These are phyloP conservation scores for Penicillium sp. DNA, from an alignment of 2,329 filamentous ascomycete genomes.

Conservation along the genomic window DNA sequence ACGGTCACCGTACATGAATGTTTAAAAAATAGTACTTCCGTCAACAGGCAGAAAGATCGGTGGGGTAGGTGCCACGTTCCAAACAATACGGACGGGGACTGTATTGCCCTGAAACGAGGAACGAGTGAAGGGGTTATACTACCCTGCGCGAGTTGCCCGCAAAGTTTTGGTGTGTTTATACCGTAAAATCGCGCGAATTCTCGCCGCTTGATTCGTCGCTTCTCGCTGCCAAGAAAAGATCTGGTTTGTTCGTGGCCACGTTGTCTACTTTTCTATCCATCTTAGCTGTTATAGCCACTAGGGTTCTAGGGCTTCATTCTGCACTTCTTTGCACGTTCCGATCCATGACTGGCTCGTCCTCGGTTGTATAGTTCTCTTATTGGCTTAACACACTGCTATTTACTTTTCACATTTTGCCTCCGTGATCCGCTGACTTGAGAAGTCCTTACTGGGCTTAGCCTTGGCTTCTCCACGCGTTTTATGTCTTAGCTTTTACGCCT, in stretches of 20 bases:
- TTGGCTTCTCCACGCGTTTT: neutral
- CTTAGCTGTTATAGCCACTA: neutral
- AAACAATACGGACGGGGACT: no score
- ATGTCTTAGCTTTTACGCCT: neutral
- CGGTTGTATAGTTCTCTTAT: neutral
- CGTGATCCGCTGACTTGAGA: neutral
- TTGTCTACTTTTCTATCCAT: neutral
- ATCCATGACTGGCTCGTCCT: neutral
- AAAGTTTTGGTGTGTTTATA: neutral
- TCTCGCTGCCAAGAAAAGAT: neutral
- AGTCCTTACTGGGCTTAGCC: neutral
- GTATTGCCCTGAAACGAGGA: no score
- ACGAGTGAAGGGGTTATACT: neutral
- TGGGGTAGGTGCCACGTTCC: no score
- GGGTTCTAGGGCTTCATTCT: constrained; percentile 1
- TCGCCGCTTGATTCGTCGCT: neutral
- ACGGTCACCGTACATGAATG: no score
- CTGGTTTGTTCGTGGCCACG: neutral
- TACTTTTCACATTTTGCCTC: neutral
- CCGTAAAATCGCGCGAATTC: neutral
- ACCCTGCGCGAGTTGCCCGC: neutral
- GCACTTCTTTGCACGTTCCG: neutral
- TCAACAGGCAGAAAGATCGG: no score
- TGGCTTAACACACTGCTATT: neutral
- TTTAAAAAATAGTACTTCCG: no score